phyloP scores from a whole-genome alignment of 225 moss, liverwort and hornwort species.

The Thuidium tamariscinum region DNA sequence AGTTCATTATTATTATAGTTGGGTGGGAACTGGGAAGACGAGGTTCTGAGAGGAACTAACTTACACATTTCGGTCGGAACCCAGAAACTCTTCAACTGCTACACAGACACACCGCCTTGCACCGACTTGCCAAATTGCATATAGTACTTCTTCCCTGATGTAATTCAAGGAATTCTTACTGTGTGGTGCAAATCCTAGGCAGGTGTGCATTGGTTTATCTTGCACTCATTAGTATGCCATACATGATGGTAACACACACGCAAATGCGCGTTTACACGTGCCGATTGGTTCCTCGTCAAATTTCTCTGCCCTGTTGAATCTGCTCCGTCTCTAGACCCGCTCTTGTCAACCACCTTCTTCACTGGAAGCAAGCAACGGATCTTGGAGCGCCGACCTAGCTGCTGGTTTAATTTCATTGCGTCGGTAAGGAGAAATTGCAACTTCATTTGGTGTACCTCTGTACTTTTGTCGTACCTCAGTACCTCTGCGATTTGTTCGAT shows the following conservation, averaged over 20 bases:
- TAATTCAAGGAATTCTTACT: too few species aligned
- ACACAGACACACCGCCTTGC: too few species aligned
- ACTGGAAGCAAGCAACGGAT: background rate
- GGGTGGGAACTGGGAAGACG: too few species aligned
- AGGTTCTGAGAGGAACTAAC: too few species aligned
- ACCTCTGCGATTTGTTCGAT: background rate
- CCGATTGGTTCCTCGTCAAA: background rate
- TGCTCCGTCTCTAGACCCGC: background rate
- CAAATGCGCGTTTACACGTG: background rate
- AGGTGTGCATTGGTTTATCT: background rate
- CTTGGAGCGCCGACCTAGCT: background rate
- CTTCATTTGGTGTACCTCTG: too few species aligned
- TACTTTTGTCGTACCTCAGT: background rate
- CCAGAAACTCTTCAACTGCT: too few species aligned
- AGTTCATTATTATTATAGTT: too few species aligned
- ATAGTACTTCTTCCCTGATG: too few species aligned
- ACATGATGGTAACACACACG: background rate
- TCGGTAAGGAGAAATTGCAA: background rate
- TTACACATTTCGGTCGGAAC: too few species aligned
- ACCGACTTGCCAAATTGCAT: too few species aligned
- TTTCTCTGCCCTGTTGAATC: background rate
- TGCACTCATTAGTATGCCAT: background rate
- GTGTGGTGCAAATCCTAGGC: too few species aligned
- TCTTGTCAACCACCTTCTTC: background rate
- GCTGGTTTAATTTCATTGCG: background rate